Conservation (phyloP, 495 filamentous ascomycete species). For the Podospora comata region DNA sequence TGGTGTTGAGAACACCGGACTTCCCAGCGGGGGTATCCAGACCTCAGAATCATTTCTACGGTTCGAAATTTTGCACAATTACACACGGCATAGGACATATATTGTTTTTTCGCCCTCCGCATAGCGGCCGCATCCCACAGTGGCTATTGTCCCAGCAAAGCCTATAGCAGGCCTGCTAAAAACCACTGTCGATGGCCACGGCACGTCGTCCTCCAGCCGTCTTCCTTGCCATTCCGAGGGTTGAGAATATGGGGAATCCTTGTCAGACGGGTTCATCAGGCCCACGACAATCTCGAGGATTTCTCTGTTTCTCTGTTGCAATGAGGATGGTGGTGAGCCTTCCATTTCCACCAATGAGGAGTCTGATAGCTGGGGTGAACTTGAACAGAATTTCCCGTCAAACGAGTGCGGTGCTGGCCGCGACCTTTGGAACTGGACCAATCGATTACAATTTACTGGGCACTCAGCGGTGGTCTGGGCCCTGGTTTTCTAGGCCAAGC, state of each 20-base stretch:
- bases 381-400: not conserved
- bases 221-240: constrained; percentile 8
- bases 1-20: not conserved
- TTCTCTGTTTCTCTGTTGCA: not conserved
- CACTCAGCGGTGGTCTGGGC: not conserved
- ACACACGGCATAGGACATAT: not conserved
- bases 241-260: constrained; percentile 23
- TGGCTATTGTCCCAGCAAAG: not conserved
- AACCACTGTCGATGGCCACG: not conserved
- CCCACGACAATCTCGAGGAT: not conserved
- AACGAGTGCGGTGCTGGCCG: too few species aligned
- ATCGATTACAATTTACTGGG: too few species aligned
- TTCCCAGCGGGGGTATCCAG: not conserved
- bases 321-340: not conserved
- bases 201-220: not conserved
- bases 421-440: too few species aligned
- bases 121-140: not conserved
- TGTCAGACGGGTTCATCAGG: constrained; percentile 1
- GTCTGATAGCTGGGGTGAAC: not conserved
- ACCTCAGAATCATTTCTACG: not conserved
- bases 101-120: not conserved
- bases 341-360: not conserved
- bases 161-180: not conserved
- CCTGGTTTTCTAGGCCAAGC: not conserved
- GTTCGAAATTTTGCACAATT: not conserved